Percentiles rank a stretch among this genome's conserved stretches.
Conservation (phyloP, 2,329 filamentous ascomycete species). For the Talaromyces albobiverticillius region DNA sequence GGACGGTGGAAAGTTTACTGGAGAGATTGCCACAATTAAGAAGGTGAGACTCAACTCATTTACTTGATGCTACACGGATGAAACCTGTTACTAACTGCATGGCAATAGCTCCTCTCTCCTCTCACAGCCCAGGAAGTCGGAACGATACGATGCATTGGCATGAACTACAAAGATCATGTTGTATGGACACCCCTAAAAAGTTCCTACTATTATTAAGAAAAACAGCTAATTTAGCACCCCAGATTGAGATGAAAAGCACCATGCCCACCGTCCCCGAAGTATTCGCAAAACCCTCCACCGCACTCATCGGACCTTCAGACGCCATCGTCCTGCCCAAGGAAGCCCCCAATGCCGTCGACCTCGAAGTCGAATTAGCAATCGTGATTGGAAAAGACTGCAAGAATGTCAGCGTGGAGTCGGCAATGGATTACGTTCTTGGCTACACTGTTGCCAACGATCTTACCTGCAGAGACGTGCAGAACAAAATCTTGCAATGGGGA, state of each 20-base stretch:
- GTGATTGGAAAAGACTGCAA: slow-evolving; percentile 38
- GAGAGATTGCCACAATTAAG: slow-evolving; percentile 55
- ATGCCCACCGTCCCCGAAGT: slow-evolving; percentile 61
- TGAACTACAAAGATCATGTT: slow-evolving; percentile 61
- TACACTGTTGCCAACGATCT: slow-evolving; percentile 69
- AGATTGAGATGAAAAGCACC: slow-evolving; percentile 47
- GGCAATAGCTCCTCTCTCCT: slow-evolving; percentile 46
- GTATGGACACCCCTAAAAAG: neutral
- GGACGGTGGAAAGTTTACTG: slow-evolving; percentile 47
- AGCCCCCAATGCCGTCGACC: slow-evolving; percentile 66
- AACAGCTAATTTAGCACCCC: too few relatives aligned
- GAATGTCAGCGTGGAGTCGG: slow-evolving; percentile 30
- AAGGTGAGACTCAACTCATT: slow-evolving; percentile 34
- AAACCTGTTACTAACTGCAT: too few relatives aligned
- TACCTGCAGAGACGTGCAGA: slow-evolving; percentile 62
- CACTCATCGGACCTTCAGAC: slow-evolving; percentile 59
- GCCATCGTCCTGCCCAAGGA: slow-evolving; percentile 60
- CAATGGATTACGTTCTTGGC: slow-evolving; percentile 63
- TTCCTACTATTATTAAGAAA: slow-evolving; percentile 38
- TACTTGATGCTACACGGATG: too few relatives aligned
- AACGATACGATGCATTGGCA: slow-evolving; percentile 56
- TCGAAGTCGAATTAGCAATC: slow-evolving; percentile 67
- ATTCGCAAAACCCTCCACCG: slow-evolving; percentile 66
- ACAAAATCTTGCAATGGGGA: slow-evolving; percentile 54
- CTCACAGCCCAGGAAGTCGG: slow-evolving; percentile 52